Percentiles rank a stretch among this genome's conserved stretches.
Conservation (phyloP, 2,329 filamentous ascomycete species). For the Colletotrichum viniferum region DNA sequence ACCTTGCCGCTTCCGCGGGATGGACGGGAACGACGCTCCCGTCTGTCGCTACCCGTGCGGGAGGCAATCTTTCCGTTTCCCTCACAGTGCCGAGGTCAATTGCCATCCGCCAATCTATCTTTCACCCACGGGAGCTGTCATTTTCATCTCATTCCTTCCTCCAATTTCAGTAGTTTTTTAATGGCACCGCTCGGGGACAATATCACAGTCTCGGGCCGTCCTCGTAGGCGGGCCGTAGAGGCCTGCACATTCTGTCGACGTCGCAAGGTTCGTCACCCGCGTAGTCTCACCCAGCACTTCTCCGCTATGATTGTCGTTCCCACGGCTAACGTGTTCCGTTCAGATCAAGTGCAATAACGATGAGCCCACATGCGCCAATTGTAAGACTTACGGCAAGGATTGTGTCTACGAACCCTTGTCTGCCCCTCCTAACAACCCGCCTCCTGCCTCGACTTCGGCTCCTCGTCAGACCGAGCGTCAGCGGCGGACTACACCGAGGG, state of each 20-base stretch:
- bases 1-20: neutral
- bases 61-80: neutral
- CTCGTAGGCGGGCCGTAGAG: slow-evolving; percentile 30
- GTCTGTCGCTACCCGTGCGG: neutral
- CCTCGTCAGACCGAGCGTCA: neutral
- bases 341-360: slow-evolving; percentile 56
- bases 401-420: slow-evolving; percentile 44
- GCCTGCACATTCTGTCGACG: slow-evolving; percentile 34
- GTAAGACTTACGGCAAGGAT: slow-evolving; percentile 46
- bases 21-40: neutral
- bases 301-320: neutral
- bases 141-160: neutral
- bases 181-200: neutral
- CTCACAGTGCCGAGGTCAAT: neutral
- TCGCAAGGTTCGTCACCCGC: slow-evolving; percentile 30
- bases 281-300: neutral
- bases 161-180: neutral
- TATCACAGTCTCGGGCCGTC: slow-evolving; percentile 14
- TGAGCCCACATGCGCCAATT: slow-evolving; percentile 49
- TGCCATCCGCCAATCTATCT: neutral
- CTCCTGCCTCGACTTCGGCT: neutral
- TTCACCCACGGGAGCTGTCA: neutral
- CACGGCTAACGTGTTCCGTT: neutral
- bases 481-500: neutral
- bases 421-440: slow-evolving; percentile 23